Evolutionary conservation across 306 rosid species (phyloP).

Genomic region (Spatholobus suberectus): DNA sequence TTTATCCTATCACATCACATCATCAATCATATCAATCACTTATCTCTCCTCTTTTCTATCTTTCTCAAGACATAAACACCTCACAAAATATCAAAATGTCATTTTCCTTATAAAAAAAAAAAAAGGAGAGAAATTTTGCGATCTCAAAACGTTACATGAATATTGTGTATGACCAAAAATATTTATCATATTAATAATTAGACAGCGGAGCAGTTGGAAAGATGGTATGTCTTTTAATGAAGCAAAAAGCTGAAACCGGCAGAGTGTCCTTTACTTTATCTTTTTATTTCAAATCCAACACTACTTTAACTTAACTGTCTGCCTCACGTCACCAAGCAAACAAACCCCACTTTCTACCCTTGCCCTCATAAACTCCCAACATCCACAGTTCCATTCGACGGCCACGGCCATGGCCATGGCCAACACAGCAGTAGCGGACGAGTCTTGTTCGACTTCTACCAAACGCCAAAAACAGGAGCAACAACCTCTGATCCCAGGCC

Average conservation of each 20-base stretch:
- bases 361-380: neutral
- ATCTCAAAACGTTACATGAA: too few relatives aligned
- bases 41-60: too few relatives aligned
- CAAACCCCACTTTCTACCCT: neutral
- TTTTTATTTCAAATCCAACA: conserved; percentile 34
- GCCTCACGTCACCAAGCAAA: neutral
- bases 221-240: conserved; percentile 40
- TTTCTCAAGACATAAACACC: too few relatives aligned
- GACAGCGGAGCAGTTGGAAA: conserved; percentile 50
- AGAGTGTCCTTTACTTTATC: neutral
- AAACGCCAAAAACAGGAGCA: conserved; percentile 41
- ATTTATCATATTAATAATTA: too few relatives aligned
- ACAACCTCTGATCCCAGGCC: conserved; percentile 61
- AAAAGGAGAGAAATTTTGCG: too few relatives aligned
- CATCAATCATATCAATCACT: too few relatives aligned
- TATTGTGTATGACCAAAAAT: too few relatives aligned
- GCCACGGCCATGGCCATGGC: conserved; percentile 41
- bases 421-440: neutral
- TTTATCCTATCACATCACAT: too few relatives aligned
- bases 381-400: neutral
- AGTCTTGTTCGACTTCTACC: neutral
- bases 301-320: neutral
- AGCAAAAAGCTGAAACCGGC: conserved; percentile 24
- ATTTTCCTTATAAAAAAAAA: too few relatives aligned
- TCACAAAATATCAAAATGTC: too few relatives aligned